Conservation (phyloP, 2,329 filamentous ascomycete species). For the Pleoardoris graminearum region DNA sequence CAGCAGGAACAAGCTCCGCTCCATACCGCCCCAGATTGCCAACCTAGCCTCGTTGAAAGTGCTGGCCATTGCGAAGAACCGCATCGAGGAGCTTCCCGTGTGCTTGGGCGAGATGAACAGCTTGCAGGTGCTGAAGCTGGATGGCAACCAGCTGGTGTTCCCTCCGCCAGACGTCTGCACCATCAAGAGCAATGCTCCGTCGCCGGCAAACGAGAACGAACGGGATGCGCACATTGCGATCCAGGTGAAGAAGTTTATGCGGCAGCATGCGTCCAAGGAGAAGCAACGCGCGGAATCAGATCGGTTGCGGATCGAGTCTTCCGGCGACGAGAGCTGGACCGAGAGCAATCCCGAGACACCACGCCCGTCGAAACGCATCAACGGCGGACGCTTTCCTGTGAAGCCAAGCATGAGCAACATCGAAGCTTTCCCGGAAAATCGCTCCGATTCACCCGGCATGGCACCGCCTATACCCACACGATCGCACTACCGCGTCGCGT, state of each 20-base stretch:
- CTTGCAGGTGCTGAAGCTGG: constrained; percentile 84
- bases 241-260: constrained; percentile 63
- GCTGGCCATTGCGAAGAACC: constrained; percentile 82
- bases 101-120: constrained; percentile 89
- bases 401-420: constrained; percentile 69
- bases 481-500: constrained; percentile 78
- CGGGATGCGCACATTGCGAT: constrained; percentile 63
- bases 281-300: constrained; percentile 39
- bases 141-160: constrained; percentile 83
- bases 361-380: constrained; percentile 63
- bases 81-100: constrained; percentile 79
- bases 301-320: constrained; percentile 49
- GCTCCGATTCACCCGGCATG: constrained; percentile 67
- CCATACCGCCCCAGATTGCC: constrained; percentile 76
- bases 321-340: constrained; percentile 53
- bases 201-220: constrained; percentile 60
- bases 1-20: constrained; percentile 80
- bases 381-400: constrained; percentile 62
- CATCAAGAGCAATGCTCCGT: constrained; percentile 46
- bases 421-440: constrained; percentile 60
- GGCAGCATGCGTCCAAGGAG: constrained; percentile 46
- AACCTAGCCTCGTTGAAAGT: constrained; percentile 86
- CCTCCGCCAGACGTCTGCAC: constrained; percentile 59
- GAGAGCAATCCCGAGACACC: constrained; percentile 79
- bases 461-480: constrained; percentile 77